Evolutionary conservation across 2,329 filamentous ascomycete species (phyloP).

Genomic region (Alternaria postmessia): DNA sequence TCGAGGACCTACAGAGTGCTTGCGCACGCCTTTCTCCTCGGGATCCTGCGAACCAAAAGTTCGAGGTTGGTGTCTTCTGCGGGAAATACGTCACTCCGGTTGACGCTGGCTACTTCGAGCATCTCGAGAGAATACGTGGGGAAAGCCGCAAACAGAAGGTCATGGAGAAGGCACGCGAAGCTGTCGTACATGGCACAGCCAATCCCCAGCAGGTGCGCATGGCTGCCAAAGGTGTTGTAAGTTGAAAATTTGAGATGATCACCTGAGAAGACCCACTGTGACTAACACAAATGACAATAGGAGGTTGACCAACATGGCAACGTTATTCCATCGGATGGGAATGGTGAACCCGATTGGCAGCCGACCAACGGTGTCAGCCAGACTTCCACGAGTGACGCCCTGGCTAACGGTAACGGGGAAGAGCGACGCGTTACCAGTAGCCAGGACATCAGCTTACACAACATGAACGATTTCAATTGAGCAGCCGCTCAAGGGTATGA

Average conservation of each 20-base stretch:
- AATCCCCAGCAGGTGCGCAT: slow-evolving; percentile 68
- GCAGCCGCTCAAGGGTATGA: neutral
- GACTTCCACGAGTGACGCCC: slow-evolving; percentile 23
- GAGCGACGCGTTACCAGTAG: slow-evolving; percentile 52
- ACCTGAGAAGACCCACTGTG: neutral
- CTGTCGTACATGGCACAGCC: slow-evolving; percentile 69
- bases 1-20: slow-evolving; percentile 80
- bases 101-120: slow-evolving; percentile 80
- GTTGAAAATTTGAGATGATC: slow-evolving; percentile 12
- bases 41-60: slow-evolving; percentile 66
- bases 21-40: slow-evolving; percentile 75
- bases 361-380: slow-evolving; percentile 31
- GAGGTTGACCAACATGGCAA: slow-evolving; percentile 64
- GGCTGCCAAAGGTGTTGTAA: slow-evolving; percentile 66
- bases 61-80: slow-evolving; percentile 92
- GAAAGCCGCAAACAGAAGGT: slow-evolving; percentile 74
- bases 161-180: slow-evolving; percentile 69
- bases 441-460: slow-evolving; percentile 70
- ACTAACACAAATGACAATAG: slow-evolving; percentile 25
- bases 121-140: slow-evolving; percentile 75
- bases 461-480: slow-evolving; percentile 55
- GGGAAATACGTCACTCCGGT: slow-evolving; percentile 87
- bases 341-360: slow-evolving; percentile 35
- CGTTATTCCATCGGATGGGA: slow-evolving; percentile 60
- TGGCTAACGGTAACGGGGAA: slow-evolving; percentile 30